A percentile compares a stretch with the other conserved stretches of the same genome.
phyloP scores from a whole-genome alignment of 306 rosid species.

The Prunus kanzakura region DNA sequence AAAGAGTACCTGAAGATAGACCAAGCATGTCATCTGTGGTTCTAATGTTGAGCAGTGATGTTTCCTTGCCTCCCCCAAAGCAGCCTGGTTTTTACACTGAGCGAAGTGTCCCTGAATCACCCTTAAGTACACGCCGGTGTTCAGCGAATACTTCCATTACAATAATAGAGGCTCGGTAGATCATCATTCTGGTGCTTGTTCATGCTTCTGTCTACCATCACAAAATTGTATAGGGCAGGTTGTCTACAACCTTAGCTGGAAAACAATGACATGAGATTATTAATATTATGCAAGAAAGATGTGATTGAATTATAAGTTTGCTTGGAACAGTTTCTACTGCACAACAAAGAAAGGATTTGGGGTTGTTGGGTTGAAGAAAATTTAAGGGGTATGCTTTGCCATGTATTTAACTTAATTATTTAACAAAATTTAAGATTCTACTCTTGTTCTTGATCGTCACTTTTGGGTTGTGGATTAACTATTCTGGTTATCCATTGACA shows the following conservation, averaged over 20 bases:
- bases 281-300: no score
- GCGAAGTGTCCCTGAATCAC: background rate
- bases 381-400: no score
- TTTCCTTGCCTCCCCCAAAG: constrained; percentile 12
- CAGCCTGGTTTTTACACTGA: constrained; percentile 17
- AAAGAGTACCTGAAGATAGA: constrained; percentile 17
- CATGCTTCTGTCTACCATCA: background rate
- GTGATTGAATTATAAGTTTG: background rate
- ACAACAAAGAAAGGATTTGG: background rate
- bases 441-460: no score
- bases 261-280: background rate
- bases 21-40: constrained; percentile 28
- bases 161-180: background rate
- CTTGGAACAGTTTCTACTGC: background rate
- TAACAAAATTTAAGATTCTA: no score
- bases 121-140: background rate
- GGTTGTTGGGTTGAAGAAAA: no score
- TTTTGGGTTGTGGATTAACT: no score
- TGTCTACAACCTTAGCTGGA: background rate
- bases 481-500: no score
- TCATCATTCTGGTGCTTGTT: background rate
- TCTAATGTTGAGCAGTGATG: constrained; percentile 14
- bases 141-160: background rate
- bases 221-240: background rate
- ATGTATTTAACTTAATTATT: no score